Base-by-base conservation (phyloP, 805 yeast genomes). In the Cyberlindnera americana region DNA sequence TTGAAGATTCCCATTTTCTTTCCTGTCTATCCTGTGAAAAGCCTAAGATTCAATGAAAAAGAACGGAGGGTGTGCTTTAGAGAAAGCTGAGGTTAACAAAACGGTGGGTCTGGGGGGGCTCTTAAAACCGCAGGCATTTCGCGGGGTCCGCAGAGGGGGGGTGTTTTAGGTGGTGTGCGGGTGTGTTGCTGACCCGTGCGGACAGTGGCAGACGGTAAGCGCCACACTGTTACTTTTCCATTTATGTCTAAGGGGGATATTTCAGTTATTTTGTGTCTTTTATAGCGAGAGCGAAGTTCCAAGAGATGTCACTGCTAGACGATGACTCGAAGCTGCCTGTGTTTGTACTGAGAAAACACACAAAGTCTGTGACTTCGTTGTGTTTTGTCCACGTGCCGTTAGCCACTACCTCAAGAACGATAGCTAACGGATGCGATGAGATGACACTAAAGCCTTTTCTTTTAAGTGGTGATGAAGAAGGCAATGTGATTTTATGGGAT, bases 401-500 rank as follows among this genome's bases (percentile, higher is more conserved):
- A 5, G 17, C 35, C 1, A 14, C 28, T 9, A 30, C 13, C n/a
- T 19, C 15, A 15, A 27, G 17, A 27, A 32, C 32, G 27, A 34
- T 26, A 8, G 35, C 47, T n/a, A 12, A 7, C 16, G 26, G 30
- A 1, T 23, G 15, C 9, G 14, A n/a, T 10, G n/a, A 19, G 5
- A 30, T 35, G 35, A 32, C 35, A 4, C 33, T 41, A n/a, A 48
- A 45, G 37, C 52, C 52, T 4, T 45, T 33, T 18, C 38, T 45
- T 13, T 7, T 48, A 6, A 40, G 48, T 12, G 52, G 48, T 6
- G 52, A 48, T 37, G 49, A 45, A 14, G 19, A 21, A 15, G 52
- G 52, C 4, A 19, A 25, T 9, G 30, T 45, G 11, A 30, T 35
- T 4, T 22, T 48, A 5, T 53, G 95, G 95, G 73, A 78, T 40